A percentile compares a stretch with the other conserved stretches of the same genome.
Evolutionary conservation across 169 alveolate species (phyloP).

Genomic region (Fabrea salina): DNA sequence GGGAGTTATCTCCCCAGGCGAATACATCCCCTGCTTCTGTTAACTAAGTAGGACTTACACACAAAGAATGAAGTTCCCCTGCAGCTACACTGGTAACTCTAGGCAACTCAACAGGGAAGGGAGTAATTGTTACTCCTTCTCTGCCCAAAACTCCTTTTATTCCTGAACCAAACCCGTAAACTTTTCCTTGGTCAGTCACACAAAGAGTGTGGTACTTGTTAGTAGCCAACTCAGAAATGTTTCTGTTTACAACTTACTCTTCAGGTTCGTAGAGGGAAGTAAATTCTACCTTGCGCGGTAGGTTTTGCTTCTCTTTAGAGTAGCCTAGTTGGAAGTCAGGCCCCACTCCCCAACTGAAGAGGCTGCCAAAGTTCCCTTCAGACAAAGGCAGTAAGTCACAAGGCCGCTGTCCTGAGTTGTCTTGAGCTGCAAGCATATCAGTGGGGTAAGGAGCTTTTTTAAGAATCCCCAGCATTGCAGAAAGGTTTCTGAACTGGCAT

Average conservation of each 20-base stretch:
- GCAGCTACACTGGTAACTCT: background rate
- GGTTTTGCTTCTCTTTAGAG: slow-evolving; percentile 14
- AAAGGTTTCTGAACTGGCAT: background rate
- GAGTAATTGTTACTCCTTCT: background rate
- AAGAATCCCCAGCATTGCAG: background rate
- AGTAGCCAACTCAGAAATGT: background rate
- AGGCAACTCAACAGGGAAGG: background rate
- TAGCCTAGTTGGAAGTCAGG: slow-evolving; percentile 21
- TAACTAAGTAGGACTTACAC: background rate
- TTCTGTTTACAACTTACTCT: background rate
- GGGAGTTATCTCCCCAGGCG: slow-evolving; percentile 65
- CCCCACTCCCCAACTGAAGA: slow-evolving; percentile 25
- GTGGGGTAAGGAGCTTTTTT: background rate
- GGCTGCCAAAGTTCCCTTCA: background rate
- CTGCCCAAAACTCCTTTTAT: slow-evolving; percentile 19
- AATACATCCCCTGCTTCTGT: slow-evolving; percentile 35
- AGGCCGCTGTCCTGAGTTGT: background rate
- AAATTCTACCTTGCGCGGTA: slow-evolving; percentile 4
- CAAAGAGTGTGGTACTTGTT: slow-evolving; percentile 5
- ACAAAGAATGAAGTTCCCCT: slow-evolving; percentile 2
- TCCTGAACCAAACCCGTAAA: slow-evolving; percentile 21
- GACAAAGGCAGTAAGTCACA: slow-evolving; percentile 22
- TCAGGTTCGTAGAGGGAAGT: background rate
- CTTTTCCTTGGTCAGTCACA: background rate
- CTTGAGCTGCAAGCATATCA: background rate